Percentiles rank a stretch among this genome's conserved stretches.
These are phyloP conservation scores for Fusarium begoniae DNA, from an alignment of 2,329 filamentous ascomycete genomes.

Conservation along the genomic window DNA sequence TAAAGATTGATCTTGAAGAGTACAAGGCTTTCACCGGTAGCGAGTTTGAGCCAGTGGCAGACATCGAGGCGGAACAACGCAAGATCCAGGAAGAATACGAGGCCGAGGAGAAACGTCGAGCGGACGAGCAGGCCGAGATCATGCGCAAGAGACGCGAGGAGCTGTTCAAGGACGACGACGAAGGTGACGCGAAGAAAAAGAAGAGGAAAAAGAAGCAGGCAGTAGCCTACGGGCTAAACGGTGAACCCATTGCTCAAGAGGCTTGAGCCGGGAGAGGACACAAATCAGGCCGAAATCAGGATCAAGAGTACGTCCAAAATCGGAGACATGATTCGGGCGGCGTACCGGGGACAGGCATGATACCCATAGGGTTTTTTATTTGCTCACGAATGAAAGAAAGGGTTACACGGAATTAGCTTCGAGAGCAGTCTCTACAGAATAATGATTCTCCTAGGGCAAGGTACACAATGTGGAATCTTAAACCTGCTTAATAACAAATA, in stretches of 20 bases:
- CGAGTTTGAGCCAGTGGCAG: conserved; percentile 64
- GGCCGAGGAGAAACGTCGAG: conserved; percentile 53
- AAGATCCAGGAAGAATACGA: conserved; percentile 57
- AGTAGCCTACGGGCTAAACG: conserved; percentile 50
- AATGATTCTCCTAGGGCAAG: conserved; percentile 8
- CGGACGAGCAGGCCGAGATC: conserved; percentile 59
- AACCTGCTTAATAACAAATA: not conserved
- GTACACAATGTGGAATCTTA: not conserved
- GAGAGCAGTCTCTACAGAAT: conserved; percentile 32
- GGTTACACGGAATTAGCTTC: conserved; percentile 8
- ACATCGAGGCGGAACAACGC: conserved; percentile 65
- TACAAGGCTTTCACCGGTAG: conserved; percentile 64
- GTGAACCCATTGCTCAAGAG: conserved; percentile 47
- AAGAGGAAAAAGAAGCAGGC: conserved; percentile 48
- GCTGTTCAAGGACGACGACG: conserved; percentile 56
- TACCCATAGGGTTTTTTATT: conserved; percentile 42
- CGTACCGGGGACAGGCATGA: conserved; percentile 38
- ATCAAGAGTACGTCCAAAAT: conserved; percentile 8
- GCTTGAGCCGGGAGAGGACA: conserved; percentile 16
- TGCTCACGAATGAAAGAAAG: conserved; percentile 12
- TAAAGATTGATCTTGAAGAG: conserved; percentile 67
- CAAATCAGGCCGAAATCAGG: conserved; percentile 7
- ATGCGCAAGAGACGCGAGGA: conserved; percentile 59
- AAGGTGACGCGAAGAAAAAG: conserved; percentile 45
- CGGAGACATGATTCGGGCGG: conserved; percentile 24